These are phyloP conservation scores for Paraconiothyrium brasiliense DNA, from an alignment of 2,329 filamentous ascomycete species.

Conservation along the genomic window DNA sequence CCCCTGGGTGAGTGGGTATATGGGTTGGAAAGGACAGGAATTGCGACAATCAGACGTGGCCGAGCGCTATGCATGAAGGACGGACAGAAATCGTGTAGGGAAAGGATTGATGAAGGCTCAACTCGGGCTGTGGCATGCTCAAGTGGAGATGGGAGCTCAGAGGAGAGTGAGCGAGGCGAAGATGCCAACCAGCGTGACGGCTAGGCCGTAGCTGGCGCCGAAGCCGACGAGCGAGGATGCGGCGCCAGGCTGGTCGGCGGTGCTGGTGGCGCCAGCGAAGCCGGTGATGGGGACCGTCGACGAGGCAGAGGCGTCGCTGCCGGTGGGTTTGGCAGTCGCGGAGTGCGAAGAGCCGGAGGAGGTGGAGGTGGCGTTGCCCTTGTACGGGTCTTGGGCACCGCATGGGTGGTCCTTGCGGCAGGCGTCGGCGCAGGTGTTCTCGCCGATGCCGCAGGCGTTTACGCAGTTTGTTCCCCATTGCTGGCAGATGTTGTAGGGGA, in stretches of 20 bases:
- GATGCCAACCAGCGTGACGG: constrained; percentile 63
- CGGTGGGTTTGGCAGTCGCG: constrained; percentile 38
- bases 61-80: constrained; percentile 28
- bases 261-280: constrained; percentile 34
- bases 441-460: constrained; percentile 59
- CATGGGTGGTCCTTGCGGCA: constrained; percentile 76
- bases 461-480: constrained; percentile 77
- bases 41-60: constrained; percentile 9
- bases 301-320: constrained; percentile 7
- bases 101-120: neutral
- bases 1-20: constrained; percentile 15
- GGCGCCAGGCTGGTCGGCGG: constrained; percentile 33
- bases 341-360: constrained; percentile 51
- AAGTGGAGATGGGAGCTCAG: constrained; percentile 25
- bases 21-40: constrained; percentile 21
- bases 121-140: neutral
- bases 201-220: constrained; percentile 65
- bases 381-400: constrained; percentile 72
- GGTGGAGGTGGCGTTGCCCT: constrained; percentile 65
- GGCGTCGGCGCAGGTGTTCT: constrained; percentile 66
- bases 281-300: constrained; percentile 41
- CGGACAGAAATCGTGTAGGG: constrained; percentile 1
- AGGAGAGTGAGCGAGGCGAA: constrained; percentile 65
- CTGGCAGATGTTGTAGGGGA: constrained; percentile 80
- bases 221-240: constrained; percentile 58